Evolutionary conservation across 345 rosid genomes (phyloP), one percentile per base, ranked within the genome.

Genomic region (Fremontodendron californicum): DNA sequence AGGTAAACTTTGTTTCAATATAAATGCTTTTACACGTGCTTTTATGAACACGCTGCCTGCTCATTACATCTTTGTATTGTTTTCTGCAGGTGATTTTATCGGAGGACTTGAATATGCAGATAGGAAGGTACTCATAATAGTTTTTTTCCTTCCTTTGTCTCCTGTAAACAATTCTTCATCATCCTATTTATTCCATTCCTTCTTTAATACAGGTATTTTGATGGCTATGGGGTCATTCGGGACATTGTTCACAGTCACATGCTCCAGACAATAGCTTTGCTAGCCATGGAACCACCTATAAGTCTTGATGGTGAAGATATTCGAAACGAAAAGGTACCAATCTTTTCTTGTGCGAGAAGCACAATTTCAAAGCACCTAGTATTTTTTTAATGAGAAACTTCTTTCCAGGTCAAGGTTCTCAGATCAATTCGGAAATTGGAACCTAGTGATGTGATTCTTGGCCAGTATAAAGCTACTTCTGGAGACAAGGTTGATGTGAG

Each of bases 201-300:
- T 49, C 58, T 74, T 58, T 75, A 72, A 4, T 37, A 61, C 83
- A 92, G 95, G 84, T 89, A 88, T 81, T 88, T 85, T 89, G 91
- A 91, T 74, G 96, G 94, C 77, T 91, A 93, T 86, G 94, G 96
- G 71, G 87, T 93, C 76, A 86, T 91, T 72, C 90, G 85, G 25
- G 94, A 90, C 81, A 82, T 93, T 58, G 89, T 91, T 69, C 93
- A 88, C 33, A 90, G 93, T 79, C 97, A 93, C 84, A 78, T 91
- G 72, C 87, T 93, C 74, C 96, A 91, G 87, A 91, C 90, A 55
- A 80, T 90, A 55, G 92, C 93, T 62, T 84, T 93, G 79, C 91
- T 93, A 82, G 87, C 97, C 61, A 93, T 91, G 96, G 97, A 90
- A 81, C 92, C 96, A 68, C 97, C 97, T 0, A 77, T 88, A 81